A percentile compares a stretch with the other conserved stretches of the same genome.
Evolutionary conservation across 805 yeast genomes (phyloP).

Genomic region (Candida awuae): DNA sequence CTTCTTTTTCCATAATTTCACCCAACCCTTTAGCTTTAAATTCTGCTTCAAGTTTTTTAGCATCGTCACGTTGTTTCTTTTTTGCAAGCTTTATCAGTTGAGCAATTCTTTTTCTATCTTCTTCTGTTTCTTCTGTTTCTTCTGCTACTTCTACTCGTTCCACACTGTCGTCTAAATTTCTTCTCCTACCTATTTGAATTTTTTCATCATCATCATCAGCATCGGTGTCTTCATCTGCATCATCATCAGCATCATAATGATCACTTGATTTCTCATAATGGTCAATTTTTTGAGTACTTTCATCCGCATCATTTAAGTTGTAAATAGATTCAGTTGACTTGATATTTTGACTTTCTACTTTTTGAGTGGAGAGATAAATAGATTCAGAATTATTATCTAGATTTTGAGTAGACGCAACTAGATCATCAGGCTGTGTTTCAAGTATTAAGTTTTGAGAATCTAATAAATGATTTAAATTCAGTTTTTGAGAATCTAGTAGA

Average conservation of each 20-base stretch:
- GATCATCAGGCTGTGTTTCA: constrained; percentile 25
- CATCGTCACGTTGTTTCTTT: constrained; percentile 17
- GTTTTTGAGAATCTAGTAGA: neutral
- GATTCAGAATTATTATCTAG: neutral
- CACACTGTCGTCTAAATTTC: constrained; percentile 26
- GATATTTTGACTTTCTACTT: too few species aligned
- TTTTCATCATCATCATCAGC: constrained; percentile 19
- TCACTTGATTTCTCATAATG: neutral
- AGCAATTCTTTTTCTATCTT: constrained; percentile 27
- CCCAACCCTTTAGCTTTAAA: constrained; percentile 51
- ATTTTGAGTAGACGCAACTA: constrained; percentile 3
- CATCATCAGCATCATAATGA: constrained; percentile 5
- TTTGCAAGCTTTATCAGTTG: constrained; percentile 19
- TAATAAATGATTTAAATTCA: constrained; percentile 16
- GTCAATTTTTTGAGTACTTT: neutral
- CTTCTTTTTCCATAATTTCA: constrained; percentile 68
- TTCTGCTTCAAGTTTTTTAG: constrained; percentile 35
- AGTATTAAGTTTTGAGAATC: constrained; percentile 26
- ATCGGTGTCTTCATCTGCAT: constrained; percentile 14
- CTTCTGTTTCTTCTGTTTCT: constrained; percentile 32
- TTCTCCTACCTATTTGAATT: constrained; percentile 7
- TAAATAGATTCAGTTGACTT: too few species aligned
- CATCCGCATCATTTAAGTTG: constrained; percentile 1
- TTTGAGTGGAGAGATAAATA: neutral
- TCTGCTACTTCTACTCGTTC: constrained; percentile 14